Base-by-base conservation (phyloP, 192 early-diverging fungal genomes). In the Phycomyces nitens region DNA sequence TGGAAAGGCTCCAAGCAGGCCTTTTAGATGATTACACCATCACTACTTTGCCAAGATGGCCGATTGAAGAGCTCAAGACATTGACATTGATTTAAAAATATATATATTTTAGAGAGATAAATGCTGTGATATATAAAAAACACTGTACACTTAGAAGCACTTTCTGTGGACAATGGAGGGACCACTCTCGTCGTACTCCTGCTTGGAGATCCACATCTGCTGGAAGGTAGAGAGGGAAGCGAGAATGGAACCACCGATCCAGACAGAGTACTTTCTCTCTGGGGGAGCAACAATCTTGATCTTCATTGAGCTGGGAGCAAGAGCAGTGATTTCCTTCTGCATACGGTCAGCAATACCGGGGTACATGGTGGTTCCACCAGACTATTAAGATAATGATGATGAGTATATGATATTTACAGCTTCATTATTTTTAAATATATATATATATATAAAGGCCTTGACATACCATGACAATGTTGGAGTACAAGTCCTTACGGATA, bases 241-340 rank as follows among this genome's bases (percentile, higher is more conserved):
- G 40, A 98, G 81, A 61, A 98, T 96, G 63, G 94, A 96, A 56
- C 96, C 96, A 84, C 96, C 96, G 73, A 98, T 96, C 94, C 96
- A 98, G 82, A 93, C 96, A 62, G 96, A 97, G 91, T 95, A 97
- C 84, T 96, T 98, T 77, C 96, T 87, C 81, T 98, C 96, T 53
- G 96, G 95, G 41, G 96, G 96, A 67, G 95, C 95, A 75, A 96
- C 93, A 76, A 98, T 94, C 90, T 95, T 92, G 86, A 97, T 89
- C 87, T 93, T 94, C 93, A 93, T 96, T 66, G 88, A 89, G 68
- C 90, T 91, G 50, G 96, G 96, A 43, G 93, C 94, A 69, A 97
- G 84, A 40, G 94, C 88, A 51, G 94, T 90, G 79, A 98, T 92
- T 82, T 98, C 96, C 82, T 94, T 92, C 77, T 95, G 94, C 92